These are phyloP conservation scores for Trypanosoma melophagium DNA, from an alignment of 208 protist genomes.

Conservation along the genomic window DNA sequence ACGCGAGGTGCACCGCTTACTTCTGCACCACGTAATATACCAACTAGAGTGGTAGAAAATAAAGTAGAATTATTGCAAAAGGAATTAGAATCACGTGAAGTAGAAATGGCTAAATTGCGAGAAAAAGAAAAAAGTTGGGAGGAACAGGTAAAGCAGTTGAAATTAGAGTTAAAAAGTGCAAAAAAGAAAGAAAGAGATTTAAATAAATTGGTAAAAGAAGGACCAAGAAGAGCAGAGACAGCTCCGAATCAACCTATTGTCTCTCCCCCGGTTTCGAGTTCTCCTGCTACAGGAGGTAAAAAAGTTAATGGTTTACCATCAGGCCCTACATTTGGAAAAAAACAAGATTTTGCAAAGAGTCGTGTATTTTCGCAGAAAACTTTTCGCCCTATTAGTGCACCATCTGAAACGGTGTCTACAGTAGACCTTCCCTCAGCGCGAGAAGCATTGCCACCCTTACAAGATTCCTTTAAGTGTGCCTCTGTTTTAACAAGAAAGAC, in stretches of 20 bases:
- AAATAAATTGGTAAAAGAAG: conserved; percentile 30
- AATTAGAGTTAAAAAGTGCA: conserved; percentile 72
- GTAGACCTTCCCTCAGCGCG: conserved; percentile 8
- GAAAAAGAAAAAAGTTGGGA: conserved; percentile 84
- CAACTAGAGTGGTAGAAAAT: conserved; percentile 16
- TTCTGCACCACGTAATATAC: conserved; percentile 14
- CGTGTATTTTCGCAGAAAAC: conserved; percentile 54
- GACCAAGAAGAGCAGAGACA: conserved; percentile 67
- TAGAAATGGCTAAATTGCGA: conserved; percentile 56
- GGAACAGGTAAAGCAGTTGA: conserved; percentile 84
- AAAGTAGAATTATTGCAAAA: conserved; percentile 42
- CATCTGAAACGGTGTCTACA: conserved; percentile 22
- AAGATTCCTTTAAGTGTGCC: conserved; percentile 70
- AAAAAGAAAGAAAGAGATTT: conserved; percentile 56
- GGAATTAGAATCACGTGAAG: conserved; percentile 41
- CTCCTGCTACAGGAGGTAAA: not conserved
- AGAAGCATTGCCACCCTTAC: conserved; percentile 19
- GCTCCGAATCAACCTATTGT: conserved; percentile 51
- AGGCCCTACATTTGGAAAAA: conserved; percentile 25
- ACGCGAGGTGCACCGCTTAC: not conserved
- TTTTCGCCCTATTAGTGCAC: conserved; percentile 74
- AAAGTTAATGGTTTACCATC: conserved; percentile 7
- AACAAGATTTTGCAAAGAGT: conserved; percentile 57
- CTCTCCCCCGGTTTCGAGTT: conserved; percentile 14
- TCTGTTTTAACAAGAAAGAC: conserved; percentile 61